These are phyloP conservation scores for Erythrophleum fordii DNA, from an alignment of 306 rosid species.

Conservation along the genomic window DNA sequence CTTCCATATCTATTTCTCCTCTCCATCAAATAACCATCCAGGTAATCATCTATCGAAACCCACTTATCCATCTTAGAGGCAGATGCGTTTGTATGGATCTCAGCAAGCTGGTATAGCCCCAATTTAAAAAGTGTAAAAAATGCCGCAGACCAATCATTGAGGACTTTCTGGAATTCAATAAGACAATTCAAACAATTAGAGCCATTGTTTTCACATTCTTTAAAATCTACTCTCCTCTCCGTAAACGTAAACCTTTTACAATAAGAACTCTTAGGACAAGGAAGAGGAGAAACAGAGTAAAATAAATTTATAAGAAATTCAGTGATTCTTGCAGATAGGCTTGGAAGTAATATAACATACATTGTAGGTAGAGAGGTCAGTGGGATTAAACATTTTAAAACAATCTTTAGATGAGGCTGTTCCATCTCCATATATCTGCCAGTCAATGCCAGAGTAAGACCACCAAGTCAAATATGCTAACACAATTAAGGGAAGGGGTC, in stretches of 20 bases:
- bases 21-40: constrained; percentile 89
- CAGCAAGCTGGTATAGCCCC: constrained; percentile 63
- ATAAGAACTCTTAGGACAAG: not conserved
- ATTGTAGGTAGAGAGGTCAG: constrained; percentile 62
- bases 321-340: constrained; percentile 18
- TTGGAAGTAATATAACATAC: constrained; percentile 53
- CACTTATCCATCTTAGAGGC: constrained; percentile 55
- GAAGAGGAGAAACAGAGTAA: not conserved
- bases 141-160: constrained; percentile 81
- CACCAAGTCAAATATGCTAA: constrained; percentile 24
- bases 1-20: constrained; percentile 93
- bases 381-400: constrained; percentile 95
- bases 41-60: constrained; percentile 93
- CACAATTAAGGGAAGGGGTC: constrained; percentile 21
- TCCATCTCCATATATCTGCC: constrained; percentile 86
- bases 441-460: constrained; percentile 30
- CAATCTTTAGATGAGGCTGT: constrained; percentile 81
- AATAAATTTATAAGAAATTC: constrained; percentile 27
- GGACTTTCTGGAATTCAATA: constrained; percentile 72
- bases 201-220: constrained; percentile 10
- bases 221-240: constrained; percentile 1
- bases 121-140: constrained; percentile 81
- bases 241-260: constrained; percentile 9
- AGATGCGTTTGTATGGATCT: constrained; percentile 45
- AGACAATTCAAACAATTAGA: constrained; percentile 33